A percentile compares a stretch with the other conserved stretches of the same genome.
phyloP scores from a whole-genome alignment of 2,329 filamentous ascomycete genomes.

The Aureobasidium zeae region DNA sequence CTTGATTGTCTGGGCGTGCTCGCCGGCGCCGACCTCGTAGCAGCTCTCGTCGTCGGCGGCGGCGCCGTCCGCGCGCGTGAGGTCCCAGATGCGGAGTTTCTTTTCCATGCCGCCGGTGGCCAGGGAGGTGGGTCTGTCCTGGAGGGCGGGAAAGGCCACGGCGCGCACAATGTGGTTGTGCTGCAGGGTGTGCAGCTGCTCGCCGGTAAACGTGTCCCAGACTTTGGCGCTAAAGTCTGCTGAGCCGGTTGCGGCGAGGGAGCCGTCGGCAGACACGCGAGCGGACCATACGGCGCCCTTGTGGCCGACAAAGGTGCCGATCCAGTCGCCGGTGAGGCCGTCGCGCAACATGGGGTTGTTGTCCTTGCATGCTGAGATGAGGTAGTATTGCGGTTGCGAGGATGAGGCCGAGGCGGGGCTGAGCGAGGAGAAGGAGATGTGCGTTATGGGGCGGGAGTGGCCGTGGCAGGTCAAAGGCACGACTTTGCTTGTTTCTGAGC shows the following conservation, averaged over 20 bases:
- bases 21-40: conserved; percentile 79
- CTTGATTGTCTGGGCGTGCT: conserved; percentile 84
- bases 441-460: conserved; percentile 84
- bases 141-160: conserved; percentile 64
- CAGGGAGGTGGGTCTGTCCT: conserved; percentile 61
- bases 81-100: conserved; percentile 87
- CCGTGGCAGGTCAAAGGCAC: conserved; percentile 91
- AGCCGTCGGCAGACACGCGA: conserved; percentile 77
- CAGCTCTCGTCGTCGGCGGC: conserved; percentile 17
- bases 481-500: conserved; percentile 43
- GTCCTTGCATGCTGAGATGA: conserved; percentile 77
- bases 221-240: conserved; percentile 89
- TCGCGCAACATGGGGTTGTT: conserved; percentile 98
- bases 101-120: conserved; percentile 95
- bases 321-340: conserved; percentile 93
- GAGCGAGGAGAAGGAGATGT: conserved; percentile 79
- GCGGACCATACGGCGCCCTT: conserved; percentile 98
- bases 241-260: conserved; percentile 81
- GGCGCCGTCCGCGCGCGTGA: conserved; percentile 47
- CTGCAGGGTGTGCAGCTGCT: conserved; percentile 74
- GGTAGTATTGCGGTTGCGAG: conserved; percentile 57
- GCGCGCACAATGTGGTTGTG: conserved; percentile 94
- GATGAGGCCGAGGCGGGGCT: conserved; percentile 34
- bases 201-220: conserved; percentile 93
- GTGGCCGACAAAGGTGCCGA: conserved; percentile 95